Evolutionary conservation across 768 basidiomycete genomes (phyloP).

Genomic region (Cyclocybe cylindracea): DNA sequence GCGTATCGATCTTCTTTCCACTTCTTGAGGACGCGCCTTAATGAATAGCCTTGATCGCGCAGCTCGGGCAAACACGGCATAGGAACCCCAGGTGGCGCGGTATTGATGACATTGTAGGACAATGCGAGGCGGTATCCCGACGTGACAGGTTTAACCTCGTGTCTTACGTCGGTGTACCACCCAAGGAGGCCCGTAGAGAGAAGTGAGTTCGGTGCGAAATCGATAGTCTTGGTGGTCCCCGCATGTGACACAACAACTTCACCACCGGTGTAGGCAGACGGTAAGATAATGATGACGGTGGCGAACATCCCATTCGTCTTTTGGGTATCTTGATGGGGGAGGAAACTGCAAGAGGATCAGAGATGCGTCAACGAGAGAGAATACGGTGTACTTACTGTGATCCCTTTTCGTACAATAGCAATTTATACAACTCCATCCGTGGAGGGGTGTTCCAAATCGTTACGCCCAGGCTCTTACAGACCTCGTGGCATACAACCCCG

Average conservation of each 20-base stretch:
- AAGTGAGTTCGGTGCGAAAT: slow-evolving; percentile 31
- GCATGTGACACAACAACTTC: slow-evolving; percentile 44
- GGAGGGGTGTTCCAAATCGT: slow-evolving; percentile 24
- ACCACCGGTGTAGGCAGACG: slow-evolving; percentile 48
- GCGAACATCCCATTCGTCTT: slow-evolving; percentile 53
- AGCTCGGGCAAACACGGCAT: slow-evolving; percentile 28
- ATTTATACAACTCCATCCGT: slow-evolving; percentile 44
- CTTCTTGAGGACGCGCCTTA: slow-evolving; percentile 34
- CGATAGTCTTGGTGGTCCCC: slow-evolving; percentile 30
- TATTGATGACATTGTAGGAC: slow-evolving; percentile 50
- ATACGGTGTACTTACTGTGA: slow-evolving; percentile 41
- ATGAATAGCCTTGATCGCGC: slow-evolving; percentile 10
- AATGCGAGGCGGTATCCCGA: slow-evolving; percentile 52
- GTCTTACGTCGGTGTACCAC: slow-evolving; percentile 56
- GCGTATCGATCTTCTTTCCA: slow-evolving; percentile 33
- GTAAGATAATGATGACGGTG: slow-evolving; percentile 47
- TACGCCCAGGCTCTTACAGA: slow-evolving; percentile 40
- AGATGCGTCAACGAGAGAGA: neutral
- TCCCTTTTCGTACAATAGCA: slow-evolving; percentile 47
- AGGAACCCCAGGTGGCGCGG: slow-evolving; percentile 24
- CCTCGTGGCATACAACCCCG: slow-evolving; percentile 24
- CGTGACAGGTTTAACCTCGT: slow-evolving; percentile 50
- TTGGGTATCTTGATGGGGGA: slow-evolving; percentile 49
- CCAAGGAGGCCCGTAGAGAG: slow-evolving; percentile 38
- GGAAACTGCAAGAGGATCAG: slow-evolving; percentile 29